These are phyloP conservation scores for Pulveroboletus sp. DNA, from an alignment of 768 basidiomycete genomes.

Conservation along the genomic window DNA sequence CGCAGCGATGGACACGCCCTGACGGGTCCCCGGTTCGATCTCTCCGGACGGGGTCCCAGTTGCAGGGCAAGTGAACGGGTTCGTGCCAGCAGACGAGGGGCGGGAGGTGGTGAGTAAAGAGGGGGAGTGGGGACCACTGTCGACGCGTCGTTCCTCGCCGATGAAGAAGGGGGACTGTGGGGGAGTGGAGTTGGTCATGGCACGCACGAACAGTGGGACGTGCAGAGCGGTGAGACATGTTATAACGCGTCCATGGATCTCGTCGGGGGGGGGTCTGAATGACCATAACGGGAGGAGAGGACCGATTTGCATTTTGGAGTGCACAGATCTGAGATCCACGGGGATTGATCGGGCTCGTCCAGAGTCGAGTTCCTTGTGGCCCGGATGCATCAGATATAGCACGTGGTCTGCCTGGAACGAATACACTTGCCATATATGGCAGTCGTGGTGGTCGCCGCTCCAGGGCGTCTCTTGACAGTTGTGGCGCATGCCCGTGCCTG, in stretches of 20 bases:
- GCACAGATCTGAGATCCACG: conserved; percentile 25
- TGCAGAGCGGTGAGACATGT: too few species aligned
- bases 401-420: background rate
- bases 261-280: background rate
- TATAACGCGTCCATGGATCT: conserved; percentile 9
- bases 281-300: conserved; percentile 13
- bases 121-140: background rate
- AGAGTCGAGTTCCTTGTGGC: conserved; percentile 6
- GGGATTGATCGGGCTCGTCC: conserved; percentile 15
- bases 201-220: too few species aligned
- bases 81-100: conserved; percentile 28
- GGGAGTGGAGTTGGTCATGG: conserved; percentile 19
- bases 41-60: conserved; percentile 34
- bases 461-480: too few species aligned
- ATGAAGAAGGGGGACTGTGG: conserved; percentile 18
- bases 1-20: conserved; percentile 35
- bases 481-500: too few species aligned
- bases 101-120: conserved; percentile 10
- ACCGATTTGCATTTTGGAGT: conserved; percentile 19
- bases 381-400: conserved; percentile 5
- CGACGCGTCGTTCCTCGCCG: conserved; percentile 7
- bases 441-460: too few species aligned
- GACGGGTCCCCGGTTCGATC: conserved; percentile 29
- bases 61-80: conserved; percentile 51
- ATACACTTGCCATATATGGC: too few species aligned